Conservation (phyloP, 495 filamentous ascomycete genomes). For the Amphirosellinia nigrospora region DNA sequence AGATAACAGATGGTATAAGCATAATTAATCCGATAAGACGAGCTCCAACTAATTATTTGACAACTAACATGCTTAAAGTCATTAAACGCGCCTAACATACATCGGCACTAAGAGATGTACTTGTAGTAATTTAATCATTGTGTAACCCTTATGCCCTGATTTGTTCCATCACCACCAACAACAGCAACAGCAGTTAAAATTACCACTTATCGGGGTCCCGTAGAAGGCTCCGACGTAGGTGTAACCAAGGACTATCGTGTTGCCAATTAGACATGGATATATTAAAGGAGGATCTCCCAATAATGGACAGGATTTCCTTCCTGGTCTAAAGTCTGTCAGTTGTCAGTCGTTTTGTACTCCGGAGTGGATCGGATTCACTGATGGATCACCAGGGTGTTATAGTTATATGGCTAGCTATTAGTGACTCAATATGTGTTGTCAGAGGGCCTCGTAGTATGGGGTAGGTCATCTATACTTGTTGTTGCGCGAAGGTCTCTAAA, state of each 20-base stretch:
- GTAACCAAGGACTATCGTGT: not conserved
- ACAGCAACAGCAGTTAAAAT: not conserved
- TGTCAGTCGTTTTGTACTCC: not conserved
- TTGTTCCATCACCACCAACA: not conserved
- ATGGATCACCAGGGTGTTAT: too few species aligned
- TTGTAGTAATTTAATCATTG: not conserved
- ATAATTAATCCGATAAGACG: not conserved
- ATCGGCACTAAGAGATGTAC: not conserved
- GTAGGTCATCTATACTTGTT: too few species aligned
- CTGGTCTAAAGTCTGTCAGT: not conserved
- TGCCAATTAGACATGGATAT: not conserved
- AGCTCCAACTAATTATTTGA: not conserved
- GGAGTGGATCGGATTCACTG: not conserved
- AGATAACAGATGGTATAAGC: not conserved
- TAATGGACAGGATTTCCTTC: not conserved
- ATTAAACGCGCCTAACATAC: not conserved
- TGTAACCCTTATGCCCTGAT: not conserved
- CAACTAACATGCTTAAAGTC: too few species aligned
- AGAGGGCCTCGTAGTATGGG: too few species aligned
- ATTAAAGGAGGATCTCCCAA: not conserved
- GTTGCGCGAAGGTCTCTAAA: too few species aligned
- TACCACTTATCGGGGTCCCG: not conserved
- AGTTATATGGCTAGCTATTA: not conserved
- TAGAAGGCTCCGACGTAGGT: not conserved
- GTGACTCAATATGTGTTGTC: not conserved